These are phyloP conservation scores for Penicillium paneum DNA, from an alignment of 2,329 filamentous ascomycete genomes.

Conservation along the genomic window DNA sequence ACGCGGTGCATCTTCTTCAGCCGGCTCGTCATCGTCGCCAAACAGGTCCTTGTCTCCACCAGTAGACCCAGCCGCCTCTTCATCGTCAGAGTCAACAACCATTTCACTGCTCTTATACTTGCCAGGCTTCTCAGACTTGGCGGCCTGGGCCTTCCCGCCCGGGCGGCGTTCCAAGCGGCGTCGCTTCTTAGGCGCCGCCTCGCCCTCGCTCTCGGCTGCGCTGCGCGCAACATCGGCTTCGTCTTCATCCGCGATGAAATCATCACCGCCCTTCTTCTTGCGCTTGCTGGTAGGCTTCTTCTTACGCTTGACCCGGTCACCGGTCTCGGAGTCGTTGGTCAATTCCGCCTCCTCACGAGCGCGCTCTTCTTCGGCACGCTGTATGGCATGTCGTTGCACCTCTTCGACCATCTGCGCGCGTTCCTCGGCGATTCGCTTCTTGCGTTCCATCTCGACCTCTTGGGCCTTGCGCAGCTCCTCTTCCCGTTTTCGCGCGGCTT, in stretches of 20 bases:
- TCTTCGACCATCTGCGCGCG: constrained; percentile 74
- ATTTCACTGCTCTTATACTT: constrained; percentile 88
- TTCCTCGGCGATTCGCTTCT: constrained; percentile 81
- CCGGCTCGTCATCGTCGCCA: constrained; percentile 37
- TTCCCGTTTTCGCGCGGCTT: constrained; percentile 73
- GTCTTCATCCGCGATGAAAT: constrained; percentile 44
- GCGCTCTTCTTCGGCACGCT: constrained; percentile 68
- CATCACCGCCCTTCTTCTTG: constrained; percentile 58
- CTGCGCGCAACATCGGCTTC: constrained; percentile 35
- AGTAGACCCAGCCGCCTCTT: constrained; percentile 32
- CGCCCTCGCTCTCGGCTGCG: constrained; percentile 36
- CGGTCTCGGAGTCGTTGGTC: constrained; percentile 77
- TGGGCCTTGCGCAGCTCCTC: constrained; percentile 67
- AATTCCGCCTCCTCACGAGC: constrained; percentile 70
- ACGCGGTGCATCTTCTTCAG: constrained; percentile 38
- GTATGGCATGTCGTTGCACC: constrained; percentile 68
- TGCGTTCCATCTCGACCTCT: constrained; percentile 68
- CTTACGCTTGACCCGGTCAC: constrained; percentile 76
- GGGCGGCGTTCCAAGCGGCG: constrained; percentile 57
- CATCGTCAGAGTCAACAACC: constrained; percentile 68
- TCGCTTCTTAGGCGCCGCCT: constrained; percentile 54
- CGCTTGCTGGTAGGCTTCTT: constrained; percentile 52
- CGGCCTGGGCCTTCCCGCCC: constrained; percentile 37
- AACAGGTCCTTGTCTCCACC: constrained; percentile 28
- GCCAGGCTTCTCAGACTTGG: constrained; percentile 56